These are phyloP conservation scores for Verticillium zaregamsianum DNA, from an alignment of 2,329 filamentous ascomycete genomes.

Conservation along the genomic window DNA sequence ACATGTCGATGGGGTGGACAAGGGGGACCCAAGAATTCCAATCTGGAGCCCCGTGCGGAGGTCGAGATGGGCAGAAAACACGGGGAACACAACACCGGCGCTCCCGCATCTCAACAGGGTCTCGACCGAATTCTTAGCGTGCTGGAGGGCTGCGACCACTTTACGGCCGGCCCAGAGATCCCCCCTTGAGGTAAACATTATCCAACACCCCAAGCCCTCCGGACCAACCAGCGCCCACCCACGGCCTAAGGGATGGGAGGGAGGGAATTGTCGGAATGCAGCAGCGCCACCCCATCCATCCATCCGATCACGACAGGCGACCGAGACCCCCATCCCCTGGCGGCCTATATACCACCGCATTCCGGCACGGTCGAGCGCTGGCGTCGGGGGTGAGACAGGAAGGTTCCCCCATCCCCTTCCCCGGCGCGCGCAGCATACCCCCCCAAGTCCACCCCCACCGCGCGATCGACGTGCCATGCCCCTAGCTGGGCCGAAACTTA, in stretches of 20 bases:
- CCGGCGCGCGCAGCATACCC: neutral
- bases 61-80: neutral
- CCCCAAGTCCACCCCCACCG: neutral
- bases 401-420: neutral
- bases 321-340: neutral
- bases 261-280: neutral
- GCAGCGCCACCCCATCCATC: neutral
- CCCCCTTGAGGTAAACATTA: neutral
- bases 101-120: neutral
- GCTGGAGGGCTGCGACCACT: neutral
- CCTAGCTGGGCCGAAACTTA: neutral
- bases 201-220: neutral
- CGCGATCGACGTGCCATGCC: neutral
- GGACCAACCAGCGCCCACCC: neutral
- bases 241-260: neutral
- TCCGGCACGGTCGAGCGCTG: neutral
- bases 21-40: neutral
- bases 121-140: neutral
- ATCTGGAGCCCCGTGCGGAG: neutral
- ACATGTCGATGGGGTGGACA: neutral
- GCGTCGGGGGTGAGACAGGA: neutral
- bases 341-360: neutral
- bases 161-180: neutral
- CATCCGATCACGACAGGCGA: neutral
- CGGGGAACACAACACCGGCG: neutral